phyloP scores from a whole-genome alignment of 768 basidiomycete genomes.

The Cantharellus anzutake region DNA sequence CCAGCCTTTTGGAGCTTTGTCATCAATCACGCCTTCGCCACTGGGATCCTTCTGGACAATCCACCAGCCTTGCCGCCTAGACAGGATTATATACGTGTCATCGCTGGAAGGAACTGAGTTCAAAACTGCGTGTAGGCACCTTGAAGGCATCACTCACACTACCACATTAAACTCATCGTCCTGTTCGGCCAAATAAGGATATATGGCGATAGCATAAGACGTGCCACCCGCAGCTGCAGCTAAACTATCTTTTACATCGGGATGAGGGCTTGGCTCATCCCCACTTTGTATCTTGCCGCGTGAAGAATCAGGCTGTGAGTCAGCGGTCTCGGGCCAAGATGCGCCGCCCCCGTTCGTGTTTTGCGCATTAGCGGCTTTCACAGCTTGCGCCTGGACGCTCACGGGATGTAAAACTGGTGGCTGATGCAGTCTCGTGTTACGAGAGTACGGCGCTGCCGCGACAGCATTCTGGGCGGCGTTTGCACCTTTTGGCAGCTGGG shows the following conservation, averaged over 20 bases:
- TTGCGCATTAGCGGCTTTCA: constrained; percentile 8
- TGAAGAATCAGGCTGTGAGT: constrained; percentile 8
- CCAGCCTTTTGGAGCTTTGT: constrained; percentile 79
- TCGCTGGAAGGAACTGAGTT: constrained; percentile 30
- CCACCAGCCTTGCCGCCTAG: constrained; percentile 98
- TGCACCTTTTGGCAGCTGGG: constrained; percentile 1
- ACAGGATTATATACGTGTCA: constrained; percentile 83
- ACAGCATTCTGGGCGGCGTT: neutral
- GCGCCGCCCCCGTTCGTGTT: constrained; percentile 13
- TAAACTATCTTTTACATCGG: neutral
- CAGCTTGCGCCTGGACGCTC: constrained; percentile 2
- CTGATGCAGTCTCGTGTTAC: constrained; percentile 17
- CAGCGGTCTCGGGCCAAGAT: constrained; percentile 15
- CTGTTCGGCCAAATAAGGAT: constrained; percentile 96
- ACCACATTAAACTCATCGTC: constrained; percentile 97
- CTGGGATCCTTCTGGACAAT: constrained; percentile 88
- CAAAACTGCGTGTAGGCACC: neutral
- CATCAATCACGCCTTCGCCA: constrained; percentile 63
- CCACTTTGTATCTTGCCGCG: constrained; percentile 11
- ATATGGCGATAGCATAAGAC: constrained; percentile 94
- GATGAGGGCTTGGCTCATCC: constrained; percentile 3
- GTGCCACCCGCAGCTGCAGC: constrained; percentile 19
- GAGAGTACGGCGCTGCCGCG: constrained; percentile 8
- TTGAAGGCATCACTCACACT: constrained; percentile 39
- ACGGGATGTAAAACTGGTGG: constrained; percentile 18